Percentiles rank a stretch among this genome's conserved stretches.
Evolutionary conservation across 129 eudicot genomes (phyloP).

Genomic region (Flaveria ramosissima): DNA sequence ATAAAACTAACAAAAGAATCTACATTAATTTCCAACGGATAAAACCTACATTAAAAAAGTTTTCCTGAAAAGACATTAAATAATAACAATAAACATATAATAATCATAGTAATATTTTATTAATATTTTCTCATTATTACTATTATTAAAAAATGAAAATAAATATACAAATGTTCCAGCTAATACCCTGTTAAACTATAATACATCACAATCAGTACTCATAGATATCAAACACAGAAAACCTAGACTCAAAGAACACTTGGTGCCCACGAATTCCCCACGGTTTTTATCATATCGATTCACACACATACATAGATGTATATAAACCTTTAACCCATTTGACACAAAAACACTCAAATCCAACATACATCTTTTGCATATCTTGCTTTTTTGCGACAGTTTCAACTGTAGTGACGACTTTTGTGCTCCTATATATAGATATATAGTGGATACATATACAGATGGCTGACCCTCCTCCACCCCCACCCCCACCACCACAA

Average conservation of each 20-base stretch:
- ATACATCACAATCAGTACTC: conserved; percentile 31
- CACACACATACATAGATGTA: conserved; percentile 26
- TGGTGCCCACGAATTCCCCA: conserved; percentile 66
- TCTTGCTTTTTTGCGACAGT: neutral
- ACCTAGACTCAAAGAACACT: conserved; percentile 34
- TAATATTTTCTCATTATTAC: neutral
- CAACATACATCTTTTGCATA: neutral
- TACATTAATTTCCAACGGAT: too few species aligned
- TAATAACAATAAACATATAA: neutral
- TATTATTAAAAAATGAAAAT: neutral
- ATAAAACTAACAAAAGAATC: conserved; percentile 19
- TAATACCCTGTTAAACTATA: conserved; percentile 26
- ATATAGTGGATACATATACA: conserved; percentile 14
- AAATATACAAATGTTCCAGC: conserved; percentile 30
- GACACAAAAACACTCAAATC: neutral
- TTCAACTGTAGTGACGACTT: conserved; percentile 6
- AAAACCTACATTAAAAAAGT: neutral
- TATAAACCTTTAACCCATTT: conserved; percentile 16
- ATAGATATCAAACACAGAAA: conserved; percentile 13
- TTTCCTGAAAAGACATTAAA: conserved; percentile 10
- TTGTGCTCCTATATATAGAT: conserved; percentile 7
- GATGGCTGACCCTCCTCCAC: conserved; percentile 37
- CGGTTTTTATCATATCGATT: conserved; percentile 38
- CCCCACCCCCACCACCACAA: conserved; percentile 20
- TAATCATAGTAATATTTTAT: neutral